Percentiles rank a stretch among this genome's conserved stretches.
These are phyloP conservation scores for Fusarium zealandicum DNA, from an alignment of 2,329 filamentous ascomycete genomes.

Conservation along the genomic window DNA sequence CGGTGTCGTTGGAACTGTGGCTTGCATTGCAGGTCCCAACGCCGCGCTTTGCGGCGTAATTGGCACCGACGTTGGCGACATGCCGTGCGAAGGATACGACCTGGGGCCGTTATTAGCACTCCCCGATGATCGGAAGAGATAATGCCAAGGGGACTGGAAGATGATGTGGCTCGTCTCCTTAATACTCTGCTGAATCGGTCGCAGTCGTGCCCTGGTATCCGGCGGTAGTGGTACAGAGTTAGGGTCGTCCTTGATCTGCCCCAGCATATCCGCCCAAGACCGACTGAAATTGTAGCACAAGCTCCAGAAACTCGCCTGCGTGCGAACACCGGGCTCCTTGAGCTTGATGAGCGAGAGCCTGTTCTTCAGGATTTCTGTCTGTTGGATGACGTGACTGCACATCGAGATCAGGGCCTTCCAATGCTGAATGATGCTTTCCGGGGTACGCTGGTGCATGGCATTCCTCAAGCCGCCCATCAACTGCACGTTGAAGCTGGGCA, in stretches of 20 bases:
- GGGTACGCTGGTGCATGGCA: slow-evolving; percentile 65
- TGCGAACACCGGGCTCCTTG: slow-evolving; percentile 80
- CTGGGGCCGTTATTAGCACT: slow-evolving; percentile 28
- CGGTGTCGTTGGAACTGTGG: slow-evolving; percentile 80
- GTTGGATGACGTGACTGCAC: slow-evolving; percentile 73
- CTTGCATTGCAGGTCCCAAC: slow-evolving; percentile 87
- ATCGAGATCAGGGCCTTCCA: slow-evolving; percentile 77
- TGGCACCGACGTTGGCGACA: slow-evolving; percentile 56
- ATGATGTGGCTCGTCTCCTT: slow-evolving; percentile 82
- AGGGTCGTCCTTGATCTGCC: slow-evolving; percentile 63
- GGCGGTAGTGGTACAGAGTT: slow-evolving; percentile 61
- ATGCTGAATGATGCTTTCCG: slow-evolving; percentile 66
- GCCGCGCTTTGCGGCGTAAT: slow-evolving; percentile 91
- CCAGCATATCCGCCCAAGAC: slow-evolving; percentile 72
- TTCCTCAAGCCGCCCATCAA: slow-evolving; percentile 69
- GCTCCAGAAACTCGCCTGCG: slow-evolving; percentile 67
- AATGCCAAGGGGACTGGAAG: slow-evolving; percentile 64
- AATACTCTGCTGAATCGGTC: slow-evolving; percentile 81
- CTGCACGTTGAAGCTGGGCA: slow-evolving; percentile 74
- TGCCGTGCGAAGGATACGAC: slow-evolving; percentile 36
- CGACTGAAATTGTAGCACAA: slow-evolving; percentile 78
- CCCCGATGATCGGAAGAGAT: slow-evolving; percentile 45
- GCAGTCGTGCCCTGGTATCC: slow-evolving; percentile 76
- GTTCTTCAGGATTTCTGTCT: slow-evolving; percentile 74
- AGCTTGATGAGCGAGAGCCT: slow-evolving; percentile 82